Evolutionary conservation across 108 stramenopile genomes (phyloP).

Genomic region (Cyclostephanos tholiformis): DNA sequence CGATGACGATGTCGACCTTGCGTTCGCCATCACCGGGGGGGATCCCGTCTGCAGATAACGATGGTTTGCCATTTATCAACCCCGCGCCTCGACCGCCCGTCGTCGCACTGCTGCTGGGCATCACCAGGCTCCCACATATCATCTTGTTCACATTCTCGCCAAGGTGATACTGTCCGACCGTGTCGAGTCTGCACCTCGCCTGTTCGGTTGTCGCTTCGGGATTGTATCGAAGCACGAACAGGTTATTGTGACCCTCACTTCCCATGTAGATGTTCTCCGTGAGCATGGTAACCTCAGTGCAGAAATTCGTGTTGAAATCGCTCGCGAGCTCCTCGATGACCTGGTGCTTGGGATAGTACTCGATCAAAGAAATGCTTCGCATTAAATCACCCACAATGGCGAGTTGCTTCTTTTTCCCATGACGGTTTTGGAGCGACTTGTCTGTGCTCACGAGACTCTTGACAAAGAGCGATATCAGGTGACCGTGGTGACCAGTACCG

Average conservation of each 20-base stretch:
- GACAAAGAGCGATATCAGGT: constrained; percentile 92
- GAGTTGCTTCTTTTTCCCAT: constrained; percentile 58
- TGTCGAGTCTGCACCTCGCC: constrained; percentile 84
- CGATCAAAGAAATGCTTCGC: constrained; percentile 92
- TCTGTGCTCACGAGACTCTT: constrained; percentile 61
- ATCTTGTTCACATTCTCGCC: constrained; percentile 97
- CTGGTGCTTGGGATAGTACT: constrained; percentile 81
- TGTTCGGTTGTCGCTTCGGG: constrained; percentile 83
- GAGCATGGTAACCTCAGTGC: constrained; percentile 92
- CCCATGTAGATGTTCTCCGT: constrained; percentile 91
- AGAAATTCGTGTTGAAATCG: constrained; percentile 96
- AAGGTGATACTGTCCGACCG: constrained; percentile 91
- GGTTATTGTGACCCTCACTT: constrained; percentile 91
- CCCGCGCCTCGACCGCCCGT: constrained; percentile 19
- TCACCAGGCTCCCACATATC: constrained; percentile 88
- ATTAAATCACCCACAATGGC: constrained; percentile 97
- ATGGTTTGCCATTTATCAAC: neutral
- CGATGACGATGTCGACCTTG: constrained; percentile 62
- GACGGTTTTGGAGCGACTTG: constrained; percentile 23
- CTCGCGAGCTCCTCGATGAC: constrained; percentile 91
- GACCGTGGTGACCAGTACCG: constrained; percentile 88
- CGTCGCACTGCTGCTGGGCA: constrained; percentile 60
- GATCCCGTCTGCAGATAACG: constrained; percentile 12
- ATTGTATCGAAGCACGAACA: constrained; percentile 89
- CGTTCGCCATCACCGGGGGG: constrained; percentile 34